A percentile compares a stretch with the other conserved stretches of the same genome.
Conservation (phyloP, 1,284 basidiomycete genomes). For the Leccinum angustisporum region DNA sequence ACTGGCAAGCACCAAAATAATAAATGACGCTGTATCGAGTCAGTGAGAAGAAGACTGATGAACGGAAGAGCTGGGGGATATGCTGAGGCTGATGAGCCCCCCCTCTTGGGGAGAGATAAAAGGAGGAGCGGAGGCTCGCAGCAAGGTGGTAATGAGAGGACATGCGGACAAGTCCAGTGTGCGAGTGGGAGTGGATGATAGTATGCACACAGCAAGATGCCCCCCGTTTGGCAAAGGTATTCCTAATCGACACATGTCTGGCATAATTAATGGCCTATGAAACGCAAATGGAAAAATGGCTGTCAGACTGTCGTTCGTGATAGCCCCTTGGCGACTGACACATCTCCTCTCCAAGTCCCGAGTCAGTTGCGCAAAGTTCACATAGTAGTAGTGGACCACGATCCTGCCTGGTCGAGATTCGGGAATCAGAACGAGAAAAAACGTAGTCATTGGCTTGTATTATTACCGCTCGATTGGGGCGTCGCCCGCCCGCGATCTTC, state of each 20-base stretch:
- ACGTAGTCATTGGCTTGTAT: conserved; percentile 24
- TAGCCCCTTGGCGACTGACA: conserved; percentile 24
- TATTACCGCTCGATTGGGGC: conserved; percentile 25
- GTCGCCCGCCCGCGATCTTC: conserved; percentile 1
- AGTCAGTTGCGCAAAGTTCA: conserved; percentile 21
- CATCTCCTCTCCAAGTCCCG: conserved; percentile 9
- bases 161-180: conserved; percentile 30
- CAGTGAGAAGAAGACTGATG: not conserved
- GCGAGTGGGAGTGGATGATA: conserved; percentile 19
- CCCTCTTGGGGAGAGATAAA: conserved; percentile 28
- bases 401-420: conserved; percentile 18
- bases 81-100: conserved; percentile 3
- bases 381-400: conserved; percentile 25
- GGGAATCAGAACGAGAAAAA: conserved; percentile 6
- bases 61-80: conserved; percentile 9
- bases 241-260: conserved; percentile 30
- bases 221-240: conserved; percentile 32
- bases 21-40: conserved; percentile 5
- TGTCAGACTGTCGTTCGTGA: conserved; percentile 25
- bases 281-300: conserved; percentile 27
- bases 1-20: conserved; percentile 7
- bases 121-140: conserved; percentile 25
- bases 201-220: conserved; percentile 25
- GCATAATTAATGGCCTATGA: conserved; percentile 34
- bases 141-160: conserved; percentile 20